A percentile compares a stretch with the other conserved stretches of the same genome.
Conservation (phyloP, 2,329 filamentous ascomycete genomes). For the Esteya vermicola region DNA sequence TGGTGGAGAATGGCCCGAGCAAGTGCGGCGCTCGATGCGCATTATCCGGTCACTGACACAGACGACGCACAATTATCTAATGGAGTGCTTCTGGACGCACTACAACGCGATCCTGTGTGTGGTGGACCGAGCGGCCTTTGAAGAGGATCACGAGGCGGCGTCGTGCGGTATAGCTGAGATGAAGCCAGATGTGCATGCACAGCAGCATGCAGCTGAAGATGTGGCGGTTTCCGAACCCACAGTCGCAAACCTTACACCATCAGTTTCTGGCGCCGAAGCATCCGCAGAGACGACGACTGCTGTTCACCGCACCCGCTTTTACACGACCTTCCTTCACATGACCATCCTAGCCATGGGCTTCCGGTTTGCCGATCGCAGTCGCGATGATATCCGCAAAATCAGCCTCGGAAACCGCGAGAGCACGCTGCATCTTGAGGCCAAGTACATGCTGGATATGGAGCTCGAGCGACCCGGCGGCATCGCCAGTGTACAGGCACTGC, state of each 20-base stretch:
- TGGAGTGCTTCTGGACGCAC: conserved; percentile 34
- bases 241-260: too few species aligned
- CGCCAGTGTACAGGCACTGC: conserved; percentile 34
- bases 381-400: conserved; percentile 33
- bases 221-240: too few species aligned
- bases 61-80: conserved; percentile 36
- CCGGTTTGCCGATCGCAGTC: conserved; percentile 31
- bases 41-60: conserved; percentile 29
- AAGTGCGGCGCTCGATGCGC: conserved; percentile 29
- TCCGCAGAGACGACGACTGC: too few species aligned
- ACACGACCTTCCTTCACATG: conserved; percentile 37
- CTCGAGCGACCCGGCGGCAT: conserved; percentile 37
- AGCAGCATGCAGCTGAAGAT: too few species aligned
- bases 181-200: too few species aligned
- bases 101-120: conserved; percentile 36
- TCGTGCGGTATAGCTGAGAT: too few species aligned
- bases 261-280: too few species aligned
- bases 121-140: conserved; percentile 33
- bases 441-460: conserved; percentile 38
- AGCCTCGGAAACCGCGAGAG: conserved; percentile 32
- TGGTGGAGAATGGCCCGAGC: too few species aligned
- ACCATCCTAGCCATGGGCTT: conserved; percentile 37
- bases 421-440: conserved; percentile 37
- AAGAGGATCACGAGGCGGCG: conserved; percentile 29
- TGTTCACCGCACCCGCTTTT: conserved; percentile 32